Evolutionary conservation across 2,329 filamentous ascomycete genomes (phyloP), one percentile per base, ranked within the genome.

Genomic region (Dothistroma pini): DNA sequence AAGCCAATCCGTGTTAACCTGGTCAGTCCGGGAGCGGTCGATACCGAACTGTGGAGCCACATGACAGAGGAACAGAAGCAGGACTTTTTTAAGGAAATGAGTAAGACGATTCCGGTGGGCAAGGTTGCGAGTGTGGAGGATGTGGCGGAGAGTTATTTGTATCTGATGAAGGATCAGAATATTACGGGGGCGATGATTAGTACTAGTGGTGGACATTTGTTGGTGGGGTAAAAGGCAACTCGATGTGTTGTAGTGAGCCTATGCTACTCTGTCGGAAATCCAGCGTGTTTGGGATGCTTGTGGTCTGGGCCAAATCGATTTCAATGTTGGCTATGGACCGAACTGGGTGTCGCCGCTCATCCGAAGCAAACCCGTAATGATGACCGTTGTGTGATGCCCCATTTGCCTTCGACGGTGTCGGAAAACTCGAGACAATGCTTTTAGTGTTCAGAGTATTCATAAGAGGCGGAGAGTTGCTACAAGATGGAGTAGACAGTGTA

Each of bases 1-100:
- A 81, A 80, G 63, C 87, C 87, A 0, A 73, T 89, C 9, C 75
- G 88, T 1, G 86, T 89, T 29, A 90, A 90, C 69, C 69, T 81
- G 0, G 83, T 89, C 1, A 77, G 74, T 57, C 85, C 86, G 0
- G 87, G 86, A 0, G 75, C 78, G 0, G 77, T 80, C 32, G 72
- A 78, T 44, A 81, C 79, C 14, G 75, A 76, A 63, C 61, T 80
- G 6, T 81, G 78, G 78, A 54, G 54, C 29, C 68, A 69, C 52
- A 63, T 73, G 49, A 56, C 50, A 0, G 68, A 70, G 58, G 73
- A 71, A 35, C 58, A 69, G 47, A 71, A 69, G 61, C 56, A 66
- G 57, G 56, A 51, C 1, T 58, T 69, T 48, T 71, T 74, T 50
- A 59, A 69, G 67, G 53, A 56, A 38, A 63, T 70, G 50, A 65